Percentiles rank a stretch among this genome's conserved stretches.
Conservation (phyloP, 441 rosid genomes). For the Bruguiera hainesii region DNA sequence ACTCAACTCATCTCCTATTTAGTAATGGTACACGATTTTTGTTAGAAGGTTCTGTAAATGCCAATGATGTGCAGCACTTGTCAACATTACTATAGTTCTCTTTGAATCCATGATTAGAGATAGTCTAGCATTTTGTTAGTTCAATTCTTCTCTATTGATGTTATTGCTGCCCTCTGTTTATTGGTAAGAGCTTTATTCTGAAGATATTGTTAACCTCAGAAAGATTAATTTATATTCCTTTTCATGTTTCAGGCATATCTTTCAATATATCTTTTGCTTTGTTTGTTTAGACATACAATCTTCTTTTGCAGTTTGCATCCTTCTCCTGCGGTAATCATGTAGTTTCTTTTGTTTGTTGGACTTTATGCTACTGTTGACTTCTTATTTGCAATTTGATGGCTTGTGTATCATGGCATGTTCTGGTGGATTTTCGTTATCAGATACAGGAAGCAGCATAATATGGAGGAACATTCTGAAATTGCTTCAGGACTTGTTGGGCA, state of each 20-base stretch:
- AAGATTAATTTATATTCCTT: no score
- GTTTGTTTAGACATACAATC: no score
- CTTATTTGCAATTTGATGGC: background rate
- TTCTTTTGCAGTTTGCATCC: no score
- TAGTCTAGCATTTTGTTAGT: background rate
- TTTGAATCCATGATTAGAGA: background rate
- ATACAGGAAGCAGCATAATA: constrained; percentile 44
- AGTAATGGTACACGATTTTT: background rate
- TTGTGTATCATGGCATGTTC: constrained; percentile 7
- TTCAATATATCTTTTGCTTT: no score
- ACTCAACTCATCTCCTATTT: background rate
- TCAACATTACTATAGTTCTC: background rate
- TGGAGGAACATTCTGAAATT: constrained; percentile 39
- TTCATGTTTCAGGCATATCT: no score
- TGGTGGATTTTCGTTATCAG: constrained; percentile 39
- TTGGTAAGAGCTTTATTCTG: background rate
- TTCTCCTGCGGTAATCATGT: no score
- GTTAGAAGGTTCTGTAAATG: background rate
- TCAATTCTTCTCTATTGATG: background rate
- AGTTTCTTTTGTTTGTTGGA: no score
- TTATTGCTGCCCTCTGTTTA: background rate
- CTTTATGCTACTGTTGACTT: background rate
- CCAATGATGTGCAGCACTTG: background rate
- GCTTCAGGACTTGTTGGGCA: constrained; percentile 78
- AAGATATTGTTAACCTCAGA: no score